phyloP scores from a whole-genome alignment of 139 green algal species.

The Tetradesmus obliquus region DNA sequence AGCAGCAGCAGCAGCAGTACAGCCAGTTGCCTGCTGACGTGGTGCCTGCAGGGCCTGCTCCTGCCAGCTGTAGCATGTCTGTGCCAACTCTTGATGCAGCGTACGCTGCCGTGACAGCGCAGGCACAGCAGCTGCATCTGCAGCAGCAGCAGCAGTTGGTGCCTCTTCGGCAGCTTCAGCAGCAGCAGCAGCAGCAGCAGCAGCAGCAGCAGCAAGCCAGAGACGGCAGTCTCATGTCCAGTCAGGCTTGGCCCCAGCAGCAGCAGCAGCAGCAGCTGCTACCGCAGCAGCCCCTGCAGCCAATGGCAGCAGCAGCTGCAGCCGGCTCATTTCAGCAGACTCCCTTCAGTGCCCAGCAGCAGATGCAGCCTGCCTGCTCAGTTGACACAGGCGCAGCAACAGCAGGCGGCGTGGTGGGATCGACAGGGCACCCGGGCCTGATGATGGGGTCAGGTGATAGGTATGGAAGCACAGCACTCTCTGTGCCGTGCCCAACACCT shows the following conservation, averaged over 20 bases:
- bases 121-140: neutral
- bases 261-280: too few relatives aligned
- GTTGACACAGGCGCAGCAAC: too few relatives aligned
- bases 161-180: neutral
- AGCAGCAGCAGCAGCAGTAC: neutral
- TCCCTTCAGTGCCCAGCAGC: too few relatives aligned
- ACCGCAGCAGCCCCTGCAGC: too few relatives aligned
- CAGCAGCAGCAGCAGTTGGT: neutral
- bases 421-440: neutral
- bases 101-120: neutral
- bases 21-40: neutral
- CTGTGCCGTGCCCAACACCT: neutral
- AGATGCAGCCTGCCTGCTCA: too few relatives aligned
- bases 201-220: neutral
- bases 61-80: neutral
- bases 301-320: too few relatives aligned
- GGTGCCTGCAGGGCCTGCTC: neutral
- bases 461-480: neutral
- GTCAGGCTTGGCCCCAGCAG: too few relatives aligned
- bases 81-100: neutral
- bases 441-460: neutral
- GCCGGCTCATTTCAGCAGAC: too few relatives aligned
- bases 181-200: neutral
- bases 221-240: too few relatives aligned
- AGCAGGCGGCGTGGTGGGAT: neutral